Conservation (phyloP, 1,284 basidiomycete species). For the Malassezia japonica region DNA sequence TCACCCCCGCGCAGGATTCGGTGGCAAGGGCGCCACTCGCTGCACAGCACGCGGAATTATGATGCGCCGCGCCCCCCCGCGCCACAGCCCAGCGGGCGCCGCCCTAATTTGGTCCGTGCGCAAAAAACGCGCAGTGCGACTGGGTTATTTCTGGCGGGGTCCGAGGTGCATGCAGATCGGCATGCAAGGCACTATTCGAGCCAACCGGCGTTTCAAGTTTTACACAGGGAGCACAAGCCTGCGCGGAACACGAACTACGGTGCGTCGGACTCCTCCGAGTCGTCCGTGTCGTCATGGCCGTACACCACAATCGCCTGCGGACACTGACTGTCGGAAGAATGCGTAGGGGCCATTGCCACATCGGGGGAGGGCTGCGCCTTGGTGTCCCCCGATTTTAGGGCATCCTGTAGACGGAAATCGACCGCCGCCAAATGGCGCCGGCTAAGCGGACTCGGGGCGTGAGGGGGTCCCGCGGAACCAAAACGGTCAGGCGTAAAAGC, state of each 20-base stretch:
- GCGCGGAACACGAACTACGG: background rate
- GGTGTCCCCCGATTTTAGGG: background rate
- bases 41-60: no score
- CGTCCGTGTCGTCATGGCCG: slow-evolving; percentile 34
- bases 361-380: background rate
- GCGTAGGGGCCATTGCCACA: background rate
- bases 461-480: slow-evolving; percentile 35
- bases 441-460: slow-evolving; percentile 34
- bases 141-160: background rate
- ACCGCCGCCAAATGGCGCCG: slow-evolving; percentile 37
- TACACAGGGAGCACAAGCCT: no score
- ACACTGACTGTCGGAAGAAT: background rate
- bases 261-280: slow-evolving; percentile 10
- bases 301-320: slow-evolving; percentile 35
- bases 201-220: no score
- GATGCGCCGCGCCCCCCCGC: no score
- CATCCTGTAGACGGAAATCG: slow-evolving; percentile 32
- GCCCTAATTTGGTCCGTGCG: slow-evolving; percentile 2
- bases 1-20: no score
- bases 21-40: no score
- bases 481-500: slow-evolving; percentile 35
- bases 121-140: background rate
- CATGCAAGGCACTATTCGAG: background rate
- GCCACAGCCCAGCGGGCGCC: no score
- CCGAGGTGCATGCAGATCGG: background rate